Evolutionary conservation across 1,139 yeast species (phyloP).

Genomic region (Sugiyamaella sp.): DNA sequence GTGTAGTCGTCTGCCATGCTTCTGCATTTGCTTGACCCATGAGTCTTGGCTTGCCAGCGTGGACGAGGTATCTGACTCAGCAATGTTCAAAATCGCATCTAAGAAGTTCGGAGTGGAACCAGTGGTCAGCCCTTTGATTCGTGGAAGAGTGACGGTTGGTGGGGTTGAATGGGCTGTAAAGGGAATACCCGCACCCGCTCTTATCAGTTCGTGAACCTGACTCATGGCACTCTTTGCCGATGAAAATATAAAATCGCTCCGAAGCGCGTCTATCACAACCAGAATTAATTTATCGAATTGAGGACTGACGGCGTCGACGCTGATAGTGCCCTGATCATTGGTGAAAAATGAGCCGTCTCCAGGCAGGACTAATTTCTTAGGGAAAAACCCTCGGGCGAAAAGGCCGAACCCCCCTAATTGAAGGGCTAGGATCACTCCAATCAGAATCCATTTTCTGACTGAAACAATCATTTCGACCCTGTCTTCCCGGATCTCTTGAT

Average conservation of each 20-base stretch:
- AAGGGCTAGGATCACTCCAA: constrained; percentile 37
- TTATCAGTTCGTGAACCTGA: constrained; percentile 66
- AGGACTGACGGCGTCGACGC: constrained; percentile 37
- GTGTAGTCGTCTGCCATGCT: constrained; percentile 54
- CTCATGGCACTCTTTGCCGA: constrained; percentile 61
- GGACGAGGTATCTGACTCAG: constrained; percentile 85
- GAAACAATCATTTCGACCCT: not conserved
- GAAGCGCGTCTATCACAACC: constrained; percentile 90
- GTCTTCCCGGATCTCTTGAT: too few species aligned
- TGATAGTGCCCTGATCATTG: constrained; percentile 37
- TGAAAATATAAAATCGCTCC: constrained; percentile 81
- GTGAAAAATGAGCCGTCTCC: constrained; percentile 52
- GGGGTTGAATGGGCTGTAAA: constrained; percentile 92
- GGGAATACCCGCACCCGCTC: constrained; percentile 72
- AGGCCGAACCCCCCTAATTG: constrained; percentile 58
- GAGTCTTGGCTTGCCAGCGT: constrained; percentile 78
- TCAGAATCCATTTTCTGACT: constrained; percentile 16
- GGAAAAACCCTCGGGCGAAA: constrained; percentile 85
- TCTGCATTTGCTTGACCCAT: constrained; percentile 73
- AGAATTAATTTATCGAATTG: constrained; percentile 70
- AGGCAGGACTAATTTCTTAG: constrained; percentile 72
- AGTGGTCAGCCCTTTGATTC: constrained; percentile 91
- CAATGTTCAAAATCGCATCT: constrained; percentile 91
- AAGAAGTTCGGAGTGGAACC: constrained; percentile 94
- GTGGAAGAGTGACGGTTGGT: constrained; percentile 94